phyloP scores from a whole-genome alignment of 2,329 filamentous ascomycete species.

The Cladosporium sp. region DNA sequence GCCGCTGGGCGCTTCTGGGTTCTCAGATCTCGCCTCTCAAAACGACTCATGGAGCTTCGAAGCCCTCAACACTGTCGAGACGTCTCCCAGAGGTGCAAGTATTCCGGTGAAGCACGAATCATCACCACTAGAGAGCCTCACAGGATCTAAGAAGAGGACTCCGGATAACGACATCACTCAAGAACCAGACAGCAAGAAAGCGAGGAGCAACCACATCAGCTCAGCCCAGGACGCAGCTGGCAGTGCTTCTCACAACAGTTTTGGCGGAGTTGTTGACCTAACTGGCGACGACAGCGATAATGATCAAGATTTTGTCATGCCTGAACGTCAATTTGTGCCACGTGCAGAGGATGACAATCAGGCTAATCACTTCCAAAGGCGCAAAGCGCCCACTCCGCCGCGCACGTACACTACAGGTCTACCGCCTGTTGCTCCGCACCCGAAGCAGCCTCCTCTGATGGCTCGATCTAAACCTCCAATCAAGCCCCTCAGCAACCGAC shows the following conservation, averaged over 20 bases:
- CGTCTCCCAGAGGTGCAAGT: not conserved
- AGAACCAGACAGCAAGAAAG: not conserved
- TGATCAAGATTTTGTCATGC: not conserved
- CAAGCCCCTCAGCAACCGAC: not conserved
- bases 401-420: not conserved
- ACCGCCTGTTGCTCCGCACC: not conserved
- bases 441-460: not conserved
- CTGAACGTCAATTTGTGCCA: slow-evolving; percentile 6
- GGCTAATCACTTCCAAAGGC: not conserved
- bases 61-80: not conserved
- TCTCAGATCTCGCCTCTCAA: not conserved
- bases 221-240: not conserved
- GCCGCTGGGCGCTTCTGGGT: not conserved
- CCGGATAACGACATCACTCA: not conserved
- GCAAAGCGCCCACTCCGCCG: not conserved
- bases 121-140: not conserved
- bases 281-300: not conserved
- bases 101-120: not conserved
- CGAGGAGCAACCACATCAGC: too few relatives aligned
- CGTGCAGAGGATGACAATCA: not conserved
- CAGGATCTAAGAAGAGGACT: not conserved
- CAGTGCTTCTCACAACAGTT: not conserved
- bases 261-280: slow-evolving; percentile 1
- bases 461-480: slow-evolving; percentile 1
- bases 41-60: not conserved